Evolutionary conservation across 2,329 filamentous ascomycete species (phyloP), one percentile per base, ranked within the genome.

Genomic region (Beauveria sp.): DNA sequence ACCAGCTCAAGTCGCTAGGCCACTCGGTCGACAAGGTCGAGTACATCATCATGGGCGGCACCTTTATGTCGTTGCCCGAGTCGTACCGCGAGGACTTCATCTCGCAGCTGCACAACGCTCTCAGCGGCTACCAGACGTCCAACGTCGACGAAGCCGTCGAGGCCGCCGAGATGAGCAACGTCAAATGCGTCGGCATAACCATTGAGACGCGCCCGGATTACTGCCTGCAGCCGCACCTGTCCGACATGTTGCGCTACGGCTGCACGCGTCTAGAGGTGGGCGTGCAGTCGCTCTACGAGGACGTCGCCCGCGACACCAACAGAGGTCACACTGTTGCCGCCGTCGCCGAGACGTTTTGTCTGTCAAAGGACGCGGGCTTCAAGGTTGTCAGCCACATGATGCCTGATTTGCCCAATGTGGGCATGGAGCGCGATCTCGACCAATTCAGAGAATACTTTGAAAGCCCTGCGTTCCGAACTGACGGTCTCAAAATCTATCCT

Each of bases 381-480:
- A 99, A 99, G 75, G 95, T 99, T 1, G 95, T 99, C 65, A 96
- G 91, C 67, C 95, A 99, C 77, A 99, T 99, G 95, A 99, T 99
- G 95, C 95, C 95, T 1, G 95, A 99, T 72, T 77, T 99, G 53
- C 95, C 95, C 3, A 99, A 99, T 69, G 95, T 99, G 2, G 95
- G 95, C 62, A 96, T 98, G 90, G 96, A 99, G 76, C 88, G 95
- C 69, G 95, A 99, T 72, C 81, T 99, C 49, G 93, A 96, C 71
- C 95, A 99, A 69, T 99, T 99, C 75, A 85, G 91, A 66, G 96
- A 99, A 73, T 99, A 99, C 74, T 99, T 99, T 69, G 92, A 96
- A 72, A 98, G 92, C 72, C 95, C 95, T 1, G 91, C 87, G 48
- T 99, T 99, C 79, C 85, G 95, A 63, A 99, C 96, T 1, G 95